Evolutionary conservation across 768 basidiomycete species (phyloP), one percentile per base, ranked within the genome.

Genomic region (Hygrophoropsis aurantiaca): DNA sequence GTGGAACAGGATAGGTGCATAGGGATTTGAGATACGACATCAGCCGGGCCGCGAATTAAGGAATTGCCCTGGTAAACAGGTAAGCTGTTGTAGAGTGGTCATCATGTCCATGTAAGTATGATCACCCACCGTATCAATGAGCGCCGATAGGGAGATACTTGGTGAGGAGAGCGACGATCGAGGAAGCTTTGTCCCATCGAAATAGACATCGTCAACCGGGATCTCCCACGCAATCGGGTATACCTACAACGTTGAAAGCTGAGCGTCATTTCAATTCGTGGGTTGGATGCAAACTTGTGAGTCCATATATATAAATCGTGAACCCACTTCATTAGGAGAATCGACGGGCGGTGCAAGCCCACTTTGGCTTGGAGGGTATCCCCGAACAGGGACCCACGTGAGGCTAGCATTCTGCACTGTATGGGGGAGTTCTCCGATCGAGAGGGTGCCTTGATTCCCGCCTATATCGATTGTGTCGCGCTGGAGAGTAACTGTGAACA

Each of bases 201-300:
- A 73, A 59, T 73, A 90, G 5, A 90, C 83, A 46, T 81, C 81
- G 44, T 88, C 87, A 6, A 90, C 49, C 21, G 77, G 71, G 5
- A 88, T 68, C 61, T 90, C 88, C 88, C 88, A 90, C 10, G 81
- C 73, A 21, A 84, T 69, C 1, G 82, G 80, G 59, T 84, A 84
- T 11, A 65, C 61, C 82, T 82, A 53, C 15, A n/a, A 44, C 34
- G 8, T 41, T n/a, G n/a, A 54, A 58, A 13, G 59, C 52, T 23
- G 56, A n/a, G 24, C 21, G 24, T 16, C 8, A 41, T n/a, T n/a
- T n/a, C n/a, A n/a, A n/a, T n/a, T n/a, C n/a, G n/a, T n/a, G n/a
- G n/a, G n/a, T n/a, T n/a, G n/a, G n/a, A 21, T 33, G 44, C 11
- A 3, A 23, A 24, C 19, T n/a, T 23, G 16, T 25, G 49, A 38